Evolutionary conservation across 2,329 filamentous ascomycete species (phyloP).

Genomic region (Curvularia spicifera): DNA sequence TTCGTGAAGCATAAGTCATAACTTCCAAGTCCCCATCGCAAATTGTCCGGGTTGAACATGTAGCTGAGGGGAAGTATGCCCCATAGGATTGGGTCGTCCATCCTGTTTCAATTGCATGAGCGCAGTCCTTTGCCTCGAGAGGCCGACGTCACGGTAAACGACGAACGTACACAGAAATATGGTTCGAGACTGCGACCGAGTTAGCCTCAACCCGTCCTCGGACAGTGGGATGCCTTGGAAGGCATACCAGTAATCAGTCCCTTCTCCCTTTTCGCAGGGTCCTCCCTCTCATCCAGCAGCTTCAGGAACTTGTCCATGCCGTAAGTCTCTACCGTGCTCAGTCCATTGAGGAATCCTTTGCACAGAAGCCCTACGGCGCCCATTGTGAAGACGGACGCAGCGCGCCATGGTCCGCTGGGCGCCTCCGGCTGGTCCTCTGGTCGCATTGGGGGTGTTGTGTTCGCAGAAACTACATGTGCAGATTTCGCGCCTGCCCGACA

Average conservation of each 20-base stretch:
- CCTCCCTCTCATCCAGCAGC: conserved; percentile 74
- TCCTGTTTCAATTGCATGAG: conserved; percentile 57
- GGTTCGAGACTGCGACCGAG: conserved; percentile 73
- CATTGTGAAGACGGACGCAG: conserved; percentile 76
- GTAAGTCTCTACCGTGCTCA: conserved; percentile 77
- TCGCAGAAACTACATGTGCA: conserved; percentile 24
- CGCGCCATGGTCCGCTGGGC: conserved; percentile 72
- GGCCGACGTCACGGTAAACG: conserved; percentile 28
- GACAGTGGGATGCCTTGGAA: background rate
- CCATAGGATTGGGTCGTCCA: conserved; percentile 96
- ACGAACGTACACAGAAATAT: conserved; percentile 81
- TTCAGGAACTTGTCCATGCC: conserved; percentile 78
- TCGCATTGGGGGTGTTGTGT: conserved; percentile 45
- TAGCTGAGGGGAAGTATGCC: conserved; percentile 81
- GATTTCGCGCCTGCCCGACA: conserved; percentile 21
- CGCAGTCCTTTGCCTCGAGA: conserved; percentile 15
- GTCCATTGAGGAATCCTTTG: conserved; percentile 74
- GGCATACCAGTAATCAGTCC: conserved; percentile 81
- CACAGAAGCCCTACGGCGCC: conserved; percentile 73
- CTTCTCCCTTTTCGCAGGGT: conserved; percentile 69
- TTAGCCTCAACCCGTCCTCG: conserved; percentile 16
- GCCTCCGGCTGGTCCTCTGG: conserved; percentile 55
- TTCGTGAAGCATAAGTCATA: conserved; percentile 96
- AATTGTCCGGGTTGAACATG: conserved; percentile 72
- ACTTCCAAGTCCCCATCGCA: conserved; percentile 88